Conservation (phyloP, 1,139 yeast species). For the Zygosaccharomyces pseudobailii region DNA sequence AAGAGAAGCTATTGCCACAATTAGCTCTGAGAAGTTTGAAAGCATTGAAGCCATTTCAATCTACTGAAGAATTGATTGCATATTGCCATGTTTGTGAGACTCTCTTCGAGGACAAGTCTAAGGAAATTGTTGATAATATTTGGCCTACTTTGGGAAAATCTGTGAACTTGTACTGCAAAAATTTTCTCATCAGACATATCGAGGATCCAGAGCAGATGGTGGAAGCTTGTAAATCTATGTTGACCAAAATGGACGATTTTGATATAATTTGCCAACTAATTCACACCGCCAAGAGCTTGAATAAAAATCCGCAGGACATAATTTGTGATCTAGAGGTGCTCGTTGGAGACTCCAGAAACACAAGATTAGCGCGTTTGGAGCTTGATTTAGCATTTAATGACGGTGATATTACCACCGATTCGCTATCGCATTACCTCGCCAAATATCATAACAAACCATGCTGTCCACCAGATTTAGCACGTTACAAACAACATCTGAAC, state of each 20-base stretch:
- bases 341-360: constrained; percentile 29
- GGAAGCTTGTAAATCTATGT: constrained; percentile 17
- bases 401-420: constrained; percentile 11
- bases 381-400: constrained; percentile 19
- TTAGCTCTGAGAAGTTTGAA: constrained; percentile 23
- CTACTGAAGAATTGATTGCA: constrained; percentile 30
- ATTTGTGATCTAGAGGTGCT: constrained; percentile 7
- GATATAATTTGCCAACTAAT: constrained; percentile 23
- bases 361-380: constrained; percentile 26
- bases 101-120: constrained; percentile 20
- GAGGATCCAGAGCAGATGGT: constrained; percentile 14
- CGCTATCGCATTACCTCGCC: constrained; percentile 23
- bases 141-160: constrained; percentile 22
- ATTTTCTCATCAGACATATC: constrained; percentile 26
- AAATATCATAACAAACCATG: constrained; percentile 33
- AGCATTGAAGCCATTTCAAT: constrained; percentile 23
- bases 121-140: constrained; percentile 24
- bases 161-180: constrained; percentile 31
- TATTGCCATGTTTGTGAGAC: constrained; percentile 29
- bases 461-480: constrained; percentile 25
- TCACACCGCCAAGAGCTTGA: constrained; percentile 18
- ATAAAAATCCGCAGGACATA: constrained; percentile 17
- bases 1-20: constrained; percentile 22
- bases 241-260: constrained; percentile 29
- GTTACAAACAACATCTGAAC: constrained; percentile 15